phyloP scores from a whole-genome alignment of 495 filamentous ascomycete genomes.

The Aspergillus cavernicola region DNA sequence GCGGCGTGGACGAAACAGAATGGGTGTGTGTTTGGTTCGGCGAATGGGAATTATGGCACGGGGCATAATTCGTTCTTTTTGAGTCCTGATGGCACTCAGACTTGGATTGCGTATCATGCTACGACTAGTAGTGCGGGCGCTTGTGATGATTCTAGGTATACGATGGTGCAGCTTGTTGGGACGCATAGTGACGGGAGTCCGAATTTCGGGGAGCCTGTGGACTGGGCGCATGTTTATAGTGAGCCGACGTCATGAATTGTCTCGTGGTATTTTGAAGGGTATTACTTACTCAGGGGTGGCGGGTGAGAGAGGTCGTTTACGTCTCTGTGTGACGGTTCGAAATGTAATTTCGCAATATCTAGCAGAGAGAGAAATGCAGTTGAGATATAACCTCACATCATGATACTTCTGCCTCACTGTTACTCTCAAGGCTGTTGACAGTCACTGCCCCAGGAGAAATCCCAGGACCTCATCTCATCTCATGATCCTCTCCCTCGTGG shows the following conservation, averaged over 20 bases:
- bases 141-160: constrained; percentile 46
- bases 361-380: too few species aligned
- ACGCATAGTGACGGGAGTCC: constrained; percentile 44
- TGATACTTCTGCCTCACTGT: too few species aligned
- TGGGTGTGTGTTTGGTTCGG: constrained; percentile 28
- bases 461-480: too few species aligned
- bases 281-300: too few species aligned
- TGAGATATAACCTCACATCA: too few species aligned
- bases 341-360: too few species aligned
- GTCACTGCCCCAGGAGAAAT: too few species aligned
- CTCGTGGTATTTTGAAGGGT: not conserved
- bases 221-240: constrained; percentile 9
- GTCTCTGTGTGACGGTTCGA: too few species aligned
- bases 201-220: constrained; percentile 38
- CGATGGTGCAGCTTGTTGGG: constrained; percentile 36
- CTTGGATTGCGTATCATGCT: constrained; percentile 51
- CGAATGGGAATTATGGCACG: constrained; percentile 51
- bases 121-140: constrained; percentile 35
- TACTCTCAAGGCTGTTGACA: too few species aligned
- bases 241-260: not conserved
- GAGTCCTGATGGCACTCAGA: constrained; percentile 45
- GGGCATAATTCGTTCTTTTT: constrained; percentile 48
- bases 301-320: too few species aligned
- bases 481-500: too few species aligned
- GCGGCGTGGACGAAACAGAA: constrained; percentile 43